Percentiles rank a stretch among this genome's conserved stretches.
phyloP scores from a whole-genome alignment of 1,139 yeast species.

The Ogataea hybrid region DNA sequence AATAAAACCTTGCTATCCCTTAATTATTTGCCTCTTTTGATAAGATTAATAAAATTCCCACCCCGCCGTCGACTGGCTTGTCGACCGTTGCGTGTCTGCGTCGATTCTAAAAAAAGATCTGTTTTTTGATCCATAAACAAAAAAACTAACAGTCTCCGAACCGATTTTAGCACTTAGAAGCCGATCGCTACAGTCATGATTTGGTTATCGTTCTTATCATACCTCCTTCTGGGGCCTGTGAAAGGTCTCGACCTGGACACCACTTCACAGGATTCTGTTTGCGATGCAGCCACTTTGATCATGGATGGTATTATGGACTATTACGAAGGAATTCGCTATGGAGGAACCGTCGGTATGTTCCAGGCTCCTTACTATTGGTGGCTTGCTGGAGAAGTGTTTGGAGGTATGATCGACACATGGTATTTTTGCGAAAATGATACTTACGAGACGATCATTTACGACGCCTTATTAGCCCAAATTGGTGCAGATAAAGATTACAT shows the following conservation, averaged over 20 bases:
- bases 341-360: conserved; percentile 76
- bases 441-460: conserved; percentile 51
- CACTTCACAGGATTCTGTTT: conserved; percentile 31
- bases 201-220: not conserved
- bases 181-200: not conserved
- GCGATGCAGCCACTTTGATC: conserved; percentile 53
- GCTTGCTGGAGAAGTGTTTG: conserved; percentile 92
- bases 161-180: no score
- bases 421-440: conserved; percentile 62
- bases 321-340: conserved; percentile 57
- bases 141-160: conserved; percentile 2
- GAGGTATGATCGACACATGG: conserved; percentile 68
- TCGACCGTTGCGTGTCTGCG: conserved; percentile 3
- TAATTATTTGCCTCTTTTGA: conserved; percentile 7
- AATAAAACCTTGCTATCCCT: conserved; percentile 3
- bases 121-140: conserved; percentile 7
- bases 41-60: not conserved
- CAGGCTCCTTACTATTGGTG: conserved; percentile 85
- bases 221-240: not conserved
- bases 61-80: conserved; percentile 9
- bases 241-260: conserved; percentile 28
- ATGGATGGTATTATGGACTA: conserved; percentile 69
- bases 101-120: conserved; percentile 8
- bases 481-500: conserved; percentile 77
- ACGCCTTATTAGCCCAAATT: conserved; percentile 61